Evolutionary conservation across 2,329 filamentous ascomycete species (phyloP).

Genomic region (Emydomyces testavorans): DNA sequence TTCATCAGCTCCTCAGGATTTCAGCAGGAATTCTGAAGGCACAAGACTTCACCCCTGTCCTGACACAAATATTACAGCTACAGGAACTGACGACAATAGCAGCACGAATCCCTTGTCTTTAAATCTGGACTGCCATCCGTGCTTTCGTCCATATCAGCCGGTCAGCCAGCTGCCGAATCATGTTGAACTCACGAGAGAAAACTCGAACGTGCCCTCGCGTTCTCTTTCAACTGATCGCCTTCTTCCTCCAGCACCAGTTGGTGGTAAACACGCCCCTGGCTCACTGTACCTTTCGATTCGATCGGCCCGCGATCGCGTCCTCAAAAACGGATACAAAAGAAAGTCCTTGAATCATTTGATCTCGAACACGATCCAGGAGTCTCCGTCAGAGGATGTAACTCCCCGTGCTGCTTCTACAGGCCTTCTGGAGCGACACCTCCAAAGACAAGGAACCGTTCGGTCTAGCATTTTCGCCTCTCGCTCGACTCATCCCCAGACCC

Average conservation of each 20-base stretch:
- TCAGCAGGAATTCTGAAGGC: neutral
- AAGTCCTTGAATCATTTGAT: conserved; percentile 8
- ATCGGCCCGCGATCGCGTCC: conserved; percentile 11
- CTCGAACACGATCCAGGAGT: neutral
- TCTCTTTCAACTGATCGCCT: conserved; percentile 11
- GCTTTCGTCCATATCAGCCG: neutral
- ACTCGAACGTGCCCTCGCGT: conserved; percentile 2
- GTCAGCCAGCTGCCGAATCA: neutral
- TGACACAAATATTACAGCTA: neutral
- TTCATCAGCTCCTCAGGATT: neutral
- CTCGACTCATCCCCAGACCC: conserved; percentile 3
- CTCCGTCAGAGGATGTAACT: neutral
- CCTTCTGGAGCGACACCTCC: neutral
- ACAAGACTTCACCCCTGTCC: neutral
- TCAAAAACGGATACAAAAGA: conserved; percentile 2
- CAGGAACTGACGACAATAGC: conserved; percentile 14
- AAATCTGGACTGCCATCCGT: conserved; percentile 6
- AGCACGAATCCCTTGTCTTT: conserved; percentile 15
- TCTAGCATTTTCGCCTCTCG: conserved; percentile 6
- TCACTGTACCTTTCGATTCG: conserved; percentile 15
- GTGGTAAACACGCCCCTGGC: conserved; percentile 7
- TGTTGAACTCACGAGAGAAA: conserved; percentile 2
- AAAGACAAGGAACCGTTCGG: conserved; percentile 2
- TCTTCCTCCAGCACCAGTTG: conserved; percentile 1
- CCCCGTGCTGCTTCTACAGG: conserved; percentile 1